Evolutionary conservation across 495 filamentous ascomycete species (phyloP).

Genomic region (Margaritispora aquatica): DNA sequence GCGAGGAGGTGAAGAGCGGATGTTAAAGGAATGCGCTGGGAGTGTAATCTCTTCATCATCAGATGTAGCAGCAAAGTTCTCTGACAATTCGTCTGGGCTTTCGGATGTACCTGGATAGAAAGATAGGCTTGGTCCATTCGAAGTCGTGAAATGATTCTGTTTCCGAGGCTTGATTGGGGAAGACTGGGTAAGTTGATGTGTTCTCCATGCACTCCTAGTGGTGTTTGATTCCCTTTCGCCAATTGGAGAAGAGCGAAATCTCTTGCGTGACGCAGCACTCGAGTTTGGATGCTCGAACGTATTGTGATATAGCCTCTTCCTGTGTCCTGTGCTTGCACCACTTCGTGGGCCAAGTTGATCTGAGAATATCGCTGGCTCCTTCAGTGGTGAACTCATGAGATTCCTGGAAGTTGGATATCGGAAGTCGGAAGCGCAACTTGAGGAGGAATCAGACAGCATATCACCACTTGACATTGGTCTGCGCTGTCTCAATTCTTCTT

Average conservation of each 20-base stretch:
- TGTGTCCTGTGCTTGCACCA: constrained; percentile 42
- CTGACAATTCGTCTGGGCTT: constrained; percentile 47
- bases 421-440: constrained; percentile 50
- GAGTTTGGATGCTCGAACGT: constrained; percentile 34
- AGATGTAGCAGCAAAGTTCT: constrained; percentile 52
- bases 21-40: constrained; percentile 69
- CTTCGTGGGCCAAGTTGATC: constrained; percentile 44
- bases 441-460: constrained; percentile 71
- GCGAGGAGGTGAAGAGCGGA: constrained; percentile 70
- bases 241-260: constrained; percentile 62
- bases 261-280: constrained; percentile 48
- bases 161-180: constrained; percentile 67
- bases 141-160: constrained; percentile 56
- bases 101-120: constrained; percentile 69
- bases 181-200: constrained; percentile 69
- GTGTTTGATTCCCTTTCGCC: constrained; percentile 48
- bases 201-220: constrained; percentile 64
- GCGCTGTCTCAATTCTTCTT: constrained; percentile 64
- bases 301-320: constrained; percentile 51
- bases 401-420: constrained; percentile 39
- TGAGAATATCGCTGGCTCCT: constrained; percentile 60
- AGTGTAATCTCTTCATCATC: constrained; percentile 79
- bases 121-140: constrained; percentile 54
- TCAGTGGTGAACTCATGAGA: constrained; percentile 57
- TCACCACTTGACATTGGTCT: constrained; percentile 55